A percentile compares a stretch with the other conserved stretches of the same genome.
Evolutionary conservation across 148 eudicot genomes (phyloP).

Genomic region (Fagopyrum esculentum): DNA sequence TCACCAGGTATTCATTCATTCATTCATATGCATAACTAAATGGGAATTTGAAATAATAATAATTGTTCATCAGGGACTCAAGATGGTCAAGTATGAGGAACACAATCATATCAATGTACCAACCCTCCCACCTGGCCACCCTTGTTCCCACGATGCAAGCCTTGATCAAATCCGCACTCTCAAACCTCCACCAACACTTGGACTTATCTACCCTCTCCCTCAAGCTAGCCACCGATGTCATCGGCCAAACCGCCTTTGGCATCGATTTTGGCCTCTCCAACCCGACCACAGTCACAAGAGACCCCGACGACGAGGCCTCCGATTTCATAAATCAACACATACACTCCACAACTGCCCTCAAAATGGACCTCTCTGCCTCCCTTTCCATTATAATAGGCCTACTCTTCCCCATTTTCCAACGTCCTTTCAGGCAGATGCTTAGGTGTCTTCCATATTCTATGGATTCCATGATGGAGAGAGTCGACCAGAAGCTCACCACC

Average conservation of each 20-base stretch:
- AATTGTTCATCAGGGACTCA: slow-evolving; percentile 43
- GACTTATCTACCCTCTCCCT: slow-evolving; percentile 63
- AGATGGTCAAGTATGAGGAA: slow-evolving; percentile 92
- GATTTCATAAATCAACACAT: slow-evolving; percentile 78
- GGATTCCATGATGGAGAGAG: slow-evolving; percentile 72
- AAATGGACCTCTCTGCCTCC: slow-evolving; percentile 92
- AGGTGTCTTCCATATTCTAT: slow-evolving; percentile 70
- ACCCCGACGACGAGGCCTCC: slow-evolving; percentile 26
- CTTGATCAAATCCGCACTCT: slow-evolving; percentile 43
- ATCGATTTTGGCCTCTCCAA: slow-evolving; percentile 72
- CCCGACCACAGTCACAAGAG: slow-evolving; percentile 14
- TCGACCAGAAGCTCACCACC: slow-evolving; percentile 36
- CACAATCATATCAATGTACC: slow-evolving; percentile 76
- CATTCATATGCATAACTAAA: no score
- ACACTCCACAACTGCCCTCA: slow-evolving; percentile 74
- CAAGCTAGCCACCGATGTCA: slow-evolving; percentile 71
- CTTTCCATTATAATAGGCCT: slow-evolving; percentile 73
- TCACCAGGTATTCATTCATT: slow-evolving; percentile 42
- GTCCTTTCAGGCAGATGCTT: slow-evolving; percentile 65
- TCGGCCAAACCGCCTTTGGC: slow-evolving; percentile 88
- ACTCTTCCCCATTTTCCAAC: slow-evolving; percentile 68
- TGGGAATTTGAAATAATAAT: no score
- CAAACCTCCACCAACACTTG: slow-evolving; percentile 29
- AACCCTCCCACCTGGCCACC: slow-evolving; percentile 82
- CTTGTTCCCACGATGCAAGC: slow-evolving; percentile 77